Conservation (phyloP, 1,284 basidiomycete species). For the Trametes sp. region DNA sequence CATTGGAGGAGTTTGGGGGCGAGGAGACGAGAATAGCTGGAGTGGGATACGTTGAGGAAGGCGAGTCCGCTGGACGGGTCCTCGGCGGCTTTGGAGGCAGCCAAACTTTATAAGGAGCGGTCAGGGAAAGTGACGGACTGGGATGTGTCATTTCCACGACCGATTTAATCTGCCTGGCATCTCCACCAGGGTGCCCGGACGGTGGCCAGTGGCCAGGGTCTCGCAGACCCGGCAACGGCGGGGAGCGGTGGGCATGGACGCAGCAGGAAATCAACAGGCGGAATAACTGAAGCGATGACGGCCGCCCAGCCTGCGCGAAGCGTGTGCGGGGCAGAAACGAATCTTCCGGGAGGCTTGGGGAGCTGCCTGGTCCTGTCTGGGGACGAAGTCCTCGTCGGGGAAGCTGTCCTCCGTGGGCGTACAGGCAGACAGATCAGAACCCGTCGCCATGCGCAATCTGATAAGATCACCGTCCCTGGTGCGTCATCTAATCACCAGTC, state of each 20-base stretch:
- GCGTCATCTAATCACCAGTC: constrained; percentile 22
- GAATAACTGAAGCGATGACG: constrained; percentile 17
- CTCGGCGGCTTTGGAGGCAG: constrained; percentile 16
- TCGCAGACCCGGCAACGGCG: constrained; percentile 17
- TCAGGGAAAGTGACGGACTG: constrained; percentile 15
- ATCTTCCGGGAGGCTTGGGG: constrained; percentile 4
- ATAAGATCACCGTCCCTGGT: constrained; percentile 27
- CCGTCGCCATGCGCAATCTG: constrained; percentile 24
- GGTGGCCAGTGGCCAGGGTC: constrained; percentile 13
- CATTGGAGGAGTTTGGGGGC: constrained; percentile 17
- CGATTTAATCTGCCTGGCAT: constrained; percentile 10
- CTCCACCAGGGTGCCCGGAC: neutral
- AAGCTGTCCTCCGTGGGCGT: neutral
- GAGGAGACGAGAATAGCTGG: constrained; percentile 17
- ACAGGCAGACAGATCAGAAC: constrained; percentile 15
- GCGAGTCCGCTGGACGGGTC: constrained; percentile 17
- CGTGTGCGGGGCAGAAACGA: constrained; percentile 8
- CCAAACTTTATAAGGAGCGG: constrained; percentile 30
- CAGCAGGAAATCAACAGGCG: constrained; percentile 14
- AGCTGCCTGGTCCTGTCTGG: constrained; percentile 3
- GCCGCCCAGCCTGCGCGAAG: neutral
- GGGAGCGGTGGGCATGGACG: constrained; percentile 2
- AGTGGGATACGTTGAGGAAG: constrained; percentile 17
- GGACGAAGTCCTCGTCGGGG: constrained; percentile 9
- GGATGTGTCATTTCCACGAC: constrained; percentile 23